These are phyloP conservation scores for Lizonia empirigonia DNA, from an alignment of 2,329 filamentous ascomycete species.

Conservation along the genomic window DNA sequence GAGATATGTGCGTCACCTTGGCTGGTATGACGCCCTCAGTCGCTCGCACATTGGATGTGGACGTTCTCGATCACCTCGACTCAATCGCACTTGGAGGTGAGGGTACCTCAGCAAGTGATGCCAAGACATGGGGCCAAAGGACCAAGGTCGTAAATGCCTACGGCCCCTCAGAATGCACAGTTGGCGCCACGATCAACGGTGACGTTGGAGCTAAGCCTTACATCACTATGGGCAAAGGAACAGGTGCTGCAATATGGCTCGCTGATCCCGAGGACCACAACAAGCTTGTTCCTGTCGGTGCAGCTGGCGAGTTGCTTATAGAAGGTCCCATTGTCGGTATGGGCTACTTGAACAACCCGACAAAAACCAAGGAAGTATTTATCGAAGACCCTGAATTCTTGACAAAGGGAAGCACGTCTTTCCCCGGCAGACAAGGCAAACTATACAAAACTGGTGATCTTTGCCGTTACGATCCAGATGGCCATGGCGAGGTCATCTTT, in stretches of 20 bases:
- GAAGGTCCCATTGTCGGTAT: conserved; percentile 60
- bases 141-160: conserved; percentile 46
- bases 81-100: conserved; percentile 51
- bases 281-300: conserved; percentile 47
- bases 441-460: conserved; percentile 45
- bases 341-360: conserved; percentile 45
- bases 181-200: conserved; percentile 42
- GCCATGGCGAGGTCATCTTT: conserved; percentile 44
- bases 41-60: conserved; percentile 45
- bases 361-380: conserved; percentile 46
- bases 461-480: conserved; percentile 57
- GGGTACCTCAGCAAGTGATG: conserved; percentile 42
- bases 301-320: conserved; percentile 61
- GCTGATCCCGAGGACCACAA: conserved; percentile 49
- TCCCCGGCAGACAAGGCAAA: conserved; percentile 58
- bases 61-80: conserved; percentile 50
- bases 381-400: conserved; percentile 62
- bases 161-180: conserved; percentile 46
- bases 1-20: conserved; percentile 42
- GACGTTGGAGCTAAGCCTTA: conserved; percentile 38
- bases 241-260: conserved; percentile 48
- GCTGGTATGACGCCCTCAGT: conserved; percentile 48
- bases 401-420: conserved; percentile 64
- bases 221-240: conserved; percentile 47
- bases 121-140: conserved; percentile 52